Evolutionary conservation across 352 stramenopile species (phyloP).

Genomic region (Globisporangium heterothallicum): DNA sequence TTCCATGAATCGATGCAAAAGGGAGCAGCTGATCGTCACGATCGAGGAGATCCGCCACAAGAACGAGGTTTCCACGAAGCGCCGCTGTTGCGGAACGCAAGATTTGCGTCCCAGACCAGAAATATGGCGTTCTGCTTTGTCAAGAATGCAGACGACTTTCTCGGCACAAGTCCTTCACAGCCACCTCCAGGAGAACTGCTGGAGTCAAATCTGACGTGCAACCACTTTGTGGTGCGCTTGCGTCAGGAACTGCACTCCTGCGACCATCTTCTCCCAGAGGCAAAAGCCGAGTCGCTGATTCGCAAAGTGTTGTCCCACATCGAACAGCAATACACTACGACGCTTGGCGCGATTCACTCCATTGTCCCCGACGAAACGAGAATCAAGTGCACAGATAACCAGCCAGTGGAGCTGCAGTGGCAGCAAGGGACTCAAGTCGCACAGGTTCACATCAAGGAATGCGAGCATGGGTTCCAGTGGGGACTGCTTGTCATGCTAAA

Average conservation of each 20-base stretch:
- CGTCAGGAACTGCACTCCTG: constrained; percentile 16
- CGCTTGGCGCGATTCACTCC: constrained; percentile 14
- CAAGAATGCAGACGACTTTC: not conserved
- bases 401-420: constrained; percentile 17
- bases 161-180: constrained; percentile 2
- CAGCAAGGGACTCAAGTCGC: constrained; percentile 23
- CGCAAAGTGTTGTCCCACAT: not conserved
- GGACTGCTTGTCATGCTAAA: constrained; percentile 23
- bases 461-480: constrained; percentile 24
- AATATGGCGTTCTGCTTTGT: constrained; percentile 4
- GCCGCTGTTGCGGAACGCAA: not conserved
- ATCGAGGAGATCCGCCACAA: not conserved
- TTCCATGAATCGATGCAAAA: not conserved
- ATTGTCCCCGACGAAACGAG: constrained; percentile 12
- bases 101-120: not conserved
- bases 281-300: constrained; percentile 9
- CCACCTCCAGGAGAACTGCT: not conserved
- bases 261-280: constrained; percentile 25
- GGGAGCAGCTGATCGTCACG: not conserved
- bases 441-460: constrained; percentile 23
- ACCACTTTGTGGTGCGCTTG: constrained; percentile 16
- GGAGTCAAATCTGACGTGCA: constrained; percentile 11
- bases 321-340: constrained; percentile 10
- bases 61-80: not conserved
- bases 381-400: not conserved